A percentile compares a stretch with the other conserved stretches of the same genome.
Evolutionary conservation across 2,329 filamentous ascomycete genomes (phyloP).

Genomic region (Fusarium falciforme): DNA sequence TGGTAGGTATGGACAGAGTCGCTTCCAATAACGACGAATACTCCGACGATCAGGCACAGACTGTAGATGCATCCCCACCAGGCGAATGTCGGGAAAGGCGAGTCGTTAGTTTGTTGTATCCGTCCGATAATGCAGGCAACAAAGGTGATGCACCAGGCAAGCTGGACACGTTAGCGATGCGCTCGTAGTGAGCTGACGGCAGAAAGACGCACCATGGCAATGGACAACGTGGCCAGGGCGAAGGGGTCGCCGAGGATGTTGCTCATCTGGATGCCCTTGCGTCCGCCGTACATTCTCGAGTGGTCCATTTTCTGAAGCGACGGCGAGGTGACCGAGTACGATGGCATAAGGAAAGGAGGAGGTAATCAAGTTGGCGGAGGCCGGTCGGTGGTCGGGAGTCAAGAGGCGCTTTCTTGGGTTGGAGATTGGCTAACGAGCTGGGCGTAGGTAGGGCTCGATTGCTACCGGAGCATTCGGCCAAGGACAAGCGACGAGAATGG

Average conservation of each 20-base stretch:
- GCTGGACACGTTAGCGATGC: constrained; percentile 63
- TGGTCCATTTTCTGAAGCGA: constrained; percentile 86
- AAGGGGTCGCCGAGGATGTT: constrained; percentile 98
- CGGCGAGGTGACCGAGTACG: constrained; percentile 77
- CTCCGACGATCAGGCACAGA: constrained; percentile 82
- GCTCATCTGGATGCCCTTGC: constrained; percentile 77
- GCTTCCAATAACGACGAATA: constrained; percentile 85
- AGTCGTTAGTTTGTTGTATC: constrained; percentile 56
- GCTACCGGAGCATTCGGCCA: constrained; percentile 46
- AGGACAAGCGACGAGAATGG: constrained; percentile 14
- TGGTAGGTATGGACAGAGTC: constrained; percentile 90
- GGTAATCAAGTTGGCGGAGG: constrained; percentile 18
- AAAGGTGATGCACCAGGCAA: constrained; percentile 95
- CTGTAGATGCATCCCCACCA: constrained; percentile 94
- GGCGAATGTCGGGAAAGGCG: constrained; percentile 81
- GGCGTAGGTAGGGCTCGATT: constrained; percentile 33
- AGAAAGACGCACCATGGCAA: constrained; percentile 78
- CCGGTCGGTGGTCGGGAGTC: constrained; percentile 13
- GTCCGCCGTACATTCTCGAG: constrained; percentile 67
- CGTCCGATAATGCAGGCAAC: constrained; percentile 83
- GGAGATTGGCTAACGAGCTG: constrained; percentile 13
- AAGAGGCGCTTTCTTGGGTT: constrained; percentile 27
- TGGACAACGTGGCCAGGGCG: constrained; percentile 92
- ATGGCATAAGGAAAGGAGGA: constrained; percentile 70
- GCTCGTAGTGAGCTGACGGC: background rate